These are phyloP conservation scores for Brassica juncea DNA, from an alignment of 345 rosid species.

Conservation along the genomic window DNA sequence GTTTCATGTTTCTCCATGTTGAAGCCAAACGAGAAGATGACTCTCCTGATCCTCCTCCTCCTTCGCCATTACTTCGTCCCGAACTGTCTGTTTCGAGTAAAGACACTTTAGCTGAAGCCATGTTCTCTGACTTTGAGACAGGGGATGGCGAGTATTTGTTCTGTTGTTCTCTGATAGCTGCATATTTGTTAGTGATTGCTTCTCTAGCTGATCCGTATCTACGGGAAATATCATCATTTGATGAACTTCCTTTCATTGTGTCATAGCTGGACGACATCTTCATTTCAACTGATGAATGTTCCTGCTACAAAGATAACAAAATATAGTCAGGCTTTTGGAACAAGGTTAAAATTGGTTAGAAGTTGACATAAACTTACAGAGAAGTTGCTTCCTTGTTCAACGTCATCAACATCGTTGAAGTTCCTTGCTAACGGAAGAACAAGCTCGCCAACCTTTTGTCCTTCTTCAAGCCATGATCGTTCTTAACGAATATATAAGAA, in stretches of 20 bases:
- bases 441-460: constrained; percentile 80
- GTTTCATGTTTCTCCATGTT: constrained; percentile 85
- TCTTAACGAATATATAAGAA: constrained; percentile 46
- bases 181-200: constrained; percentile 82
- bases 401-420: constrained; percentile 74
- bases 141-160: constrained; percentile 46
- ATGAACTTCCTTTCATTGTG: constrained; percentile 47
- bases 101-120: constrained; percentile 75
- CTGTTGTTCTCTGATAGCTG: constrained; percentile 75
- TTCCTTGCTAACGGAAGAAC: constrained; percentile 89
- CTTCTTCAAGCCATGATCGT: constrained; percentile 86
- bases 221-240: constrained; percentile 58
- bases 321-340: constrained; percentile 11
- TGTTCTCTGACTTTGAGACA: constrained; percentile 45
- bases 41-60: constrained; percentile 14
- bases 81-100: constrained; percentile 61
- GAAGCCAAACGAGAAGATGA: constrained; percentile 61
- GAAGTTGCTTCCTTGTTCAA: constrained; percentile 56
- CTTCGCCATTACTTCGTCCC: constrained; percentile 9
- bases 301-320: constrained; percentile 45
- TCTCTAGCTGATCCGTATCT: constrained; percentile 68
- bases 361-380: constrained; percentile 43
- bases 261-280: constrained; percentile 50
- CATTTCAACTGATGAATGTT: constrained; percentile 64
- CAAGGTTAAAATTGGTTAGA: neutral